These are phyloP conservation scores for Hygrophorus russula DNA, from an alignment of 768 basidiomycete genomes.

Conservation along the genomic window DNA sequence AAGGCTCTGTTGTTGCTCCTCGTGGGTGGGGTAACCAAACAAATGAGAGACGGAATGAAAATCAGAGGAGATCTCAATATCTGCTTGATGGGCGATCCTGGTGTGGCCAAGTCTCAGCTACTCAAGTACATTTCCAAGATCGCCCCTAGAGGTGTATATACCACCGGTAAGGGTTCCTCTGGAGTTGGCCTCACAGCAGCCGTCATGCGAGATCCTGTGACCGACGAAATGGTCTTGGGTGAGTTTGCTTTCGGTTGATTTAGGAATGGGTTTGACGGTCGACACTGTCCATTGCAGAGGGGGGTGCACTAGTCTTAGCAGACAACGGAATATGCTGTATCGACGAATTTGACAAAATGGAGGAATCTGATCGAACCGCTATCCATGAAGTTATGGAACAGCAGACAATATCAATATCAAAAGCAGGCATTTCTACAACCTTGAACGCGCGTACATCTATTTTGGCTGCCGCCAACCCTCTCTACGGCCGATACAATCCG, in stretches of 20 bases:
- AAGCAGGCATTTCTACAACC: slow-evolving; percentile 97
- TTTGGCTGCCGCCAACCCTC: slow-evolving; percentile 93
- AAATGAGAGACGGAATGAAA: slow-evolving; percentile 95
- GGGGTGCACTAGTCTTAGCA: slow-evolving; percentile 95
- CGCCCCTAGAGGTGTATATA: slow-evolving; percentile 95
- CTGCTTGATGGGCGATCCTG: slow-evolving; percentile 98
- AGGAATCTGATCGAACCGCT: slow-evolving; percentile 92
- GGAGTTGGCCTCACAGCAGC: slow-evolving; percentile 98
- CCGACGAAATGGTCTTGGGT: slow-evolving; percentile 99
- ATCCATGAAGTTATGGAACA: slow-evolving; percentile 99
- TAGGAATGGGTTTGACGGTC: not conserved
- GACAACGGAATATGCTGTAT: slow-evolving; percentile 99
- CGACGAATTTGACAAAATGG: slow-evolving; percentile 99
- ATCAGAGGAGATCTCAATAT: slow-evolving; percentile 97
- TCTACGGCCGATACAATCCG: slow-evolving; percentile 96
- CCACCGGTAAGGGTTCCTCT: slow-evolving; percentile 96
- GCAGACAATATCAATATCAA: slow-evolving; percentile 98
- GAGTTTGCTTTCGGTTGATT: slow-evolving; percentile 18
- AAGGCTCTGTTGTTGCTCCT: slow-evolving; percentile 87
- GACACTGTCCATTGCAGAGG: slow-evolving; percentile 49
- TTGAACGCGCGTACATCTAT: slow-evolving; percentile 96
- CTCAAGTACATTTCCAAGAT: slow-evolving; percentile 98
- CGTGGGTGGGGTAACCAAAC: slow-evolving; percentile 93
- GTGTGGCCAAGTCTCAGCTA: slow-evolving; percentile 96
- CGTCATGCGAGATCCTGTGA: slow-evolving; percentile 98